Conservation (phyloP, 1,139 yeast species). For the Yamadazyma friedrichii region DNA sequence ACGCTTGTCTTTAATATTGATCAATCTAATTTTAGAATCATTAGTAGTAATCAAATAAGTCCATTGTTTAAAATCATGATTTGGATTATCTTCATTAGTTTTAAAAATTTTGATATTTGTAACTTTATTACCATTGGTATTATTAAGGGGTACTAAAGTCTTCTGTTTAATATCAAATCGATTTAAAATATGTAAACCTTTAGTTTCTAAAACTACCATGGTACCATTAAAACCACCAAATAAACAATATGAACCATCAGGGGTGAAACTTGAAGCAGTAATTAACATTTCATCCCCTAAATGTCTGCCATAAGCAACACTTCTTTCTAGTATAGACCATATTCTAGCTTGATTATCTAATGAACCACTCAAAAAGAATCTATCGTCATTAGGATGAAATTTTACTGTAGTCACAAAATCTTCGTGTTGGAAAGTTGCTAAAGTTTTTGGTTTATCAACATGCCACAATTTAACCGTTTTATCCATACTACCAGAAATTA, state of each 20-base stretch:
- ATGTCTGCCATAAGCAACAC: constrained; percentile 32
- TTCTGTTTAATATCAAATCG: constrained; percentile 51
- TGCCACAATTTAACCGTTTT: constrained; percentile 85
- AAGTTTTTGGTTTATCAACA: constrained; percentile 59
- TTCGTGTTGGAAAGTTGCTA: constrained; percentile 67
- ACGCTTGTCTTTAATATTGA: constrained; percentile 54
- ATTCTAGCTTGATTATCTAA: constrained; percentile 74
- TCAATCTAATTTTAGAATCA: constrained; percentile 74
- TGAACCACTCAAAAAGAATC: constrained; percentile 84
- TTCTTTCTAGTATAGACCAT: constrained; percentile 76
- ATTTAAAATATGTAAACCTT: constrained; percentile 55
- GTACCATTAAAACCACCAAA: constrained; percentile 86
- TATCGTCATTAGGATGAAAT: constrained; percentile 84
- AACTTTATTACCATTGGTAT: constrained; percentile 36
- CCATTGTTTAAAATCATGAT: constrained; percentile 24
- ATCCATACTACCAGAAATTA: constrained; percentile 84
- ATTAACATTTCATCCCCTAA: constrained; percentile 59
- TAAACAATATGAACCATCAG: constrained; percentile 63
- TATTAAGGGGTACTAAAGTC: constrained; percentile 25
- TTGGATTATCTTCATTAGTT: constrained; percentile 14
- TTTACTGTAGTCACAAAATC: constrained; percentile 83
- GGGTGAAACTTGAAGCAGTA: constrained; percentile 70
- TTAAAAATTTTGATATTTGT: constrained; percentile 40
- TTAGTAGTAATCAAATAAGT: constrained; percentile 63
- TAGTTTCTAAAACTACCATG: constrained; percentile 60